Evolutionary conservation across 2,329 filamentous ascomycete genomes (phyloP), one percentile per base, ranked within the genome.

Genomic region (Fusarium hainanense): DNA sequence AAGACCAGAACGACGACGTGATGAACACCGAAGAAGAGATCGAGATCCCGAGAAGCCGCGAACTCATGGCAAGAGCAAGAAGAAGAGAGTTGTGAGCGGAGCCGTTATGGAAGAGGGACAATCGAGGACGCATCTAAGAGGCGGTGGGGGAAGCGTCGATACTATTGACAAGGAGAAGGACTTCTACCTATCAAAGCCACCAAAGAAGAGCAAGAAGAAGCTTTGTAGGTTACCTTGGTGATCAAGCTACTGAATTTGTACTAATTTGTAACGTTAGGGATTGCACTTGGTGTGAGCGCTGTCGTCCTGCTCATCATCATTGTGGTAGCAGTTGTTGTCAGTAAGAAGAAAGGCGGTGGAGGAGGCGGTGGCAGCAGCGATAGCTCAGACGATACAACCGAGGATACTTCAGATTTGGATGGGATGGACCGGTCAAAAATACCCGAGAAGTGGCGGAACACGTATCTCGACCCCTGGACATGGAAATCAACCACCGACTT

Each of bases 401-500:
- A 61, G 10, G 76, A 81, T 21, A 72, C 68, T 23, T 77, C 74
- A 47, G 76, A 73, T 59, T 79, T 92, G 6, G 79, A 84, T 65
- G 83, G 84, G 25, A 82, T 89, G 56, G 84, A 86, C 54, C 82
- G 84, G 27, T 81, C 82, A 69, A 86, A 84, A 60, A 87, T 93
- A 51, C 92, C 92, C 63, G 81, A 82, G 59, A 85, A 85, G 66
- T 94, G 89, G 74, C 89, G 88, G 78, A 93, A 90, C 16, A 93
- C 92, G 4, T 90, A 92, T 68, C 85, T 97, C 21, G 94, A 99
- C 76, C 96, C 96, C 0, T 97, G 93, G 79, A 90, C 91, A 3
- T 99, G 96, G 96, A 91, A 92, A 71, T 92, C 97, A 73, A 98
- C 94, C 1, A 87, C 85, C 0, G 93, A 94, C 75, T 97, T 98